phyloP scores from a whole-genome alignment of 139 green algal species.

The Astrephomene gubernaculifera region DNA sequence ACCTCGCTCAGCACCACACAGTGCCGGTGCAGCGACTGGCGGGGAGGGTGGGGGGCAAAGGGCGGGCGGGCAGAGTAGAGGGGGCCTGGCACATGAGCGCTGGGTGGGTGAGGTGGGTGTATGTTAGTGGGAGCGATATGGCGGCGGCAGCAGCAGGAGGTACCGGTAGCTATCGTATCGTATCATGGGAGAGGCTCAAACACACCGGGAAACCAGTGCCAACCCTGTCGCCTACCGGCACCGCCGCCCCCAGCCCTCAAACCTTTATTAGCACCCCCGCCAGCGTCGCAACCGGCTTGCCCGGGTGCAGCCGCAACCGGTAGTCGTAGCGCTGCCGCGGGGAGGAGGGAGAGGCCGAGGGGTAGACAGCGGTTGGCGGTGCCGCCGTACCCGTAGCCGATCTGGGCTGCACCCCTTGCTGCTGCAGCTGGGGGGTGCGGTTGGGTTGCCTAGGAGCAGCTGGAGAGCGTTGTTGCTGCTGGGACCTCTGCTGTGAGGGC shows the following conservation, averaged over 20 bases:
- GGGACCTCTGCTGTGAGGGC: no score
- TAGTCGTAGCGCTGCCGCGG: conserved; percentile 38
- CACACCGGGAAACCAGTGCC: not conserved
- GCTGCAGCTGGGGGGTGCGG: no score
- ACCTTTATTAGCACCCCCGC: conserved; percentile 15
- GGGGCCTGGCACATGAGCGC: no score
- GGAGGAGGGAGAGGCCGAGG: no score
- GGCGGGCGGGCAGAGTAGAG: not conserved
- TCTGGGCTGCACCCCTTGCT: no score
- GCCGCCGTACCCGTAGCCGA: no score
- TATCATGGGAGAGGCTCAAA: not conserved
- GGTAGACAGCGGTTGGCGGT: no score
- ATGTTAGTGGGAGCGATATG: no score
- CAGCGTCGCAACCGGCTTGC: not conserved
- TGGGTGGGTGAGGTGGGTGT: not conserved
- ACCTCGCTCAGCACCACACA: conserved; percentile 8
- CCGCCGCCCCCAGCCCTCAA: not conserved
- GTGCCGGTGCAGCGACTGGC: conserved; percentile 5
- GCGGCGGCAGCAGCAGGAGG: not conserved
- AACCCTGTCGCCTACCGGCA: not conserved
- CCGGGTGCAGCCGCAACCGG: conserved; percentile 10
- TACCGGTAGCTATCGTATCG: not conserved
- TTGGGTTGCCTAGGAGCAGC: no score
- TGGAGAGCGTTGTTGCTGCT: no score
- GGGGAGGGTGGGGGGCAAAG: not conserved